These are phyloP conservation scores for Tricholoma bakamatsutake DNA, from an alignment of 768 basidiomycete species.

Conservation along the genomic window DNA sequence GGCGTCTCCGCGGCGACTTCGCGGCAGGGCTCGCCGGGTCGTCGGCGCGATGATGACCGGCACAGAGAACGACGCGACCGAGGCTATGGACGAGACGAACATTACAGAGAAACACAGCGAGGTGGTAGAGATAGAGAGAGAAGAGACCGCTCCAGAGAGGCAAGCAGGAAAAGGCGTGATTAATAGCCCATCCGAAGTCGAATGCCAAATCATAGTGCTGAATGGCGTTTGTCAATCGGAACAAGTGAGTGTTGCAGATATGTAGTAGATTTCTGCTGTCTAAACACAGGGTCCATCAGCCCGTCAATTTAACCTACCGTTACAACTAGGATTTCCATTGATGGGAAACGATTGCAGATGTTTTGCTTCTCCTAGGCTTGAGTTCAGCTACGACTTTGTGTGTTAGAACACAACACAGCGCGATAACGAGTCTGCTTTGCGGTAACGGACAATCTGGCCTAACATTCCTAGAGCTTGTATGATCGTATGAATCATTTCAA, in stretches of 20 bases:
- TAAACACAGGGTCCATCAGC: not conserved
- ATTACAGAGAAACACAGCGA: slow-evolving; percentile 21
- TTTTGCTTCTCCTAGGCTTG: too few relatives aligned
- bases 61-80: slow-evolving; percentile 9
- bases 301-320: too few relatives aligned
- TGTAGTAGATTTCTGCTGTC: not conserved
- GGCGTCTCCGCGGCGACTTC: slow-evolving; percentile 38
- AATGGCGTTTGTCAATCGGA: not conserved
- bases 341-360: too few relatives aligned
- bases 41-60: slow-evolving; percentile 9
- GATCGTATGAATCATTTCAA: too few relatives aligned
- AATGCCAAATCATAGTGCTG: not conserved
- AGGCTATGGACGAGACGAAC: slow-evolving; percentile 11
- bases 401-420: too few relatives aligned
- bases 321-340: too few relatives aligned
- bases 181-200: not conserved
- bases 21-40: slow-evolving; percentile 44
- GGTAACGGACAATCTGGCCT: too few relatives aligned
- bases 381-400: too few relatives aligned
- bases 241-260: not conserved
- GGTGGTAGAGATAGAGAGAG: slow-evolving; percentile 28
- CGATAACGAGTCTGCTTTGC: too few relatives aligned
- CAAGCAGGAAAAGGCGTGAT: slow-evolving; percentile 15
- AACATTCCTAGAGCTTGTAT: too few relatives aligned
- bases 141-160: slow-evolving; percentile 25